Evolutionary conservation across 2,329 filamentous ascomycete genomes (phyloP).

Genomic region (Neopestalotiopsis sp.): DNA sequence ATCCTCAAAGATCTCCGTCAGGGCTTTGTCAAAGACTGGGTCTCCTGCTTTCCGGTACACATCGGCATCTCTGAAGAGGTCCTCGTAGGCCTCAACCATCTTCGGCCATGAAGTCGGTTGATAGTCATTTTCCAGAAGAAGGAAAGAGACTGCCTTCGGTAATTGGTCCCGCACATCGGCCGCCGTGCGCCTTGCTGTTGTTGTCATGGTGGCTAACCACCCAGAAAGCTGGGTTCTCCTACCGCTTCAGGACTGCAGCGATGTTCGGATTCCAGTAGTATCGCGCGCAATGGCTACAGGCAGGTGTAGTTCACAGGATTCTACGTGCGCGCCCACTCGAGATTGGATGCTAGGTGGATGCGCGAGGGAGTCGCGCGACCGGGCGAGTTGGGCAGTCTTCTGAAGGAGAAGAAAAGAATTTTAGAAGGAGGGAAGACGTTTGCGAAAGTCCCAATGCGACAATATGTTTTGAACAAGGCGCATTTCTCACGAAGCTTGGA

Average conservation of each 20-base stretch:
- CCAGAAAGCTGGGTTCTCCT: not conserved
- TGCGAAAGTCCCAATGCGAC: not conserved
- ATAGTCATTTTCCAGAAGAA: not conserved
- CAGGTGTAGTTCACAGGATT: not conserved
- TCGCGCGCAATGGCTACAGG: not conserved
- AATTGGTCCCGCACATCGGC: not conserved
- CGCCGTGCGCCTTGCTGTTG: not conserved
- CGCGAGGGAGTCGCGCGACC: not conserved
- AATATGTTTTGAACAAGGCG: conserved; percentile 6
- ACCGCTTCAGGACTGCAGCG: not conserved
- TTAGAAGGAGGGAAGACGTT: conserved; percentile 3
- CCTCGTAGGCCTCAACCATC: not conserved
- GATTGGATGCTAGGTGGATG: not conserved
- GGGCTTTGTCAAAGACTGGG: conserved; percentile 26
- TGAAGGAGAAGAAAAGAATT: not conserved
- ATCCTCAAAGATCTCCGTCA: conserved; percentile 28
- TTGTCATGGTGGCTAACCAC: not conserved
- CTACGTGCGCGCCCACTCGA: not conserved
- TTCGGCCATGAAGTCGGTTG: not conserved
- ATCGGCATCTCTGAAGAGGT: conserved; percentile 24
- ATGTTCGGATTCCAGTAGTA: not conserved
- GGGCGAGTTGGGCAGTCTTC: not conserved
- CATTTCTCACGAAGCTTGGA: not conserved
- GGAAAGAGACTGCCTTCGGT: not conserved
- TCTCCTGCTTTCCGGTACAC: conserved; percentile 30